Evolutionary conservation across 1,284 basidiomycete genomes (phyloP), one percentile per base, ranked within the genome.

Genomic region (Ustilago esculenta): DNA sequence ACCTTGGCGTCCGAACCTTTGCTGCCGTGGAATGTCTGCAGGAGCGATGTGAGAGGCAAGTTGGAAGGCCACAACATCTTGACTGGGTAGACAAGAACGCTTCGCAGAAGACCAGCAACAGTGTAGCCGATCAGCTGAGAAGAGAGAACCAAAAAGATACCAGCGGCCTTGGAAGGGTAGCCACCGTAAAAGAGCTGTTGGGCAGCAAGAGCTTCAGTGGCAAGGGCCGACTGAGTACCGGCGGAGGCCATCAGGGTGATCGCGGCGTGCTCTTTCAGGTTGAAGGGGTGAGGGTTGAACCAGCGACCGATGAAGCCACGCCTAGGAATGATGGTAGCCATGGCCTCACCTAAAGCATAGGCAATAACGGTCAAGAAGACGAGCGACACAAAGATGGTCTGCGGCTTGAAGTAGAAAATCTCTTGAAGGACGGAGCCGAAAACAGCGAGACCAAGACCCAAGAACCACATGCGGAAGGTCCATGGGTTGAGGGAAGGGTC

Each of bases 111-210:
- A 10, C 58, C 51, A 32, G 88, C 85, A 3, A 89, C 81, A 12
- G 87, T 87, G 71, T 88, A 88, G 83, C 88, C 88, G 75, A 89
- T 88, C 59, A 87, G 86, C 8, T 86, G 86, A 1, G 87, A 88
- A 0, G 88, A 88, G 78, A 89, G 87, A 0, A 87, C 88, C 1
- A 86, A 85, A n/a, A 89, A 84, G 30, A 89, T 59, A 40, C 49
- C 63, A 27, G 63, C 54, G 12, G 51, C 54, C 35, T 54, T 58
- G 42, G 45, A 47, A 1, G 63, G 55, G 47, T 58, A 53, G 4
- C 54, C 63, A 32, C 49, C 46, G 56, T 66, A 66, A 47, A 66
- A 66, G 33, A 66, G 63, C 51, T 66, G 55, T 29, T 66, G 63
- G 18, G 56, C 54, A 8, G 54, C 63, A 24, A 66, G 50, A 7